Evolutionary conservation across 1,284 basidiomycete genomes (phyloP), one percentile per base, ranked within the genome.

Genomic region (Amylostereum areolatum): DNA sequence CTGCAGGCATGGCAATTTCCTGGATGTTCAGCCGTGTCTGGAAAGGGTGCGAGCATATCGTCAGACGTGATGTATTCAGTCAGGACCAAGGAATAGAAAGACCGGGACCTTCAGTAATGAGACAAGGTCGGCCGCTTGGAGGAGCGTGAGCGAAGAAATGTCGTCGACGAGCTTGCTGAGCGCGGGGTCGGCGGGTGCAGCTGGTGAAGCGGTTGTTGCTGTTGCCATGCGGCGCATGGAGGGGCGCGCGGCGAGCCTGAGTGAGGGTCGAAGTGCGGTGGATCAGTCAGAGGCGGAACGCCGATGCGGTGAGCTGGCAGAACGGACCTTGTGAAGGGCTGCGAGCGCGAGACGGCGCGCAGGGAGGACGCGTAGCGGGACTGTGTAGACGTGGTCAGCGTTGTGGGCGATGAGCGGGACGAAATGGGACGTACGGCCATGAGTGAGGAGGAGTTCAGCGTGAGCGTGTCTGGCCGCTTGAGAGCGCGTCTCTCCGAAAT

Each of bases 101-200:
- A 28, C 50, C 69, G 64, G 64, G 68, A 90, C 95, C 82, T 99
- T 99, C 62, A 99, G 78, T 40, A 87, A 73, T 6, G 89, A 72
- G 36, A 99, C 95, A 50, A 99, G 80, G 73, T 99, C 95, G n/a
- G 97, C 88, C 5, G 97, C 97, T 69, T 99, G 96, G 52, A 99
- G 75, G 45, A 99, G 77, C 24, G 93, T 95, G 56, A 99, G 69
- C 34, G 79, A 74, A 28, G 95, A 92, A 59, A 99, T 98, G 67
- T 92, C 86, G 66, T 99, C 92, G 28, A 99, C 97, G 59, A 99
- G 88, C 50, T 80, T 80, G 49, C 72, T 74, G 57, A 99, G 81
- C 64, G 82, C 86, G 27, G 92, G 81, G 62, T 90, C 81, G n/a
- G 68, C 61, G 1, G 74, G 59, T 33, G 59, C 57, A 18, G 58